Percentiles rank a stretch among this genome's conserved stretches.
Conservation (phyloP, 345 rosid species). For the Anastatica hierochuntica region DNA sequence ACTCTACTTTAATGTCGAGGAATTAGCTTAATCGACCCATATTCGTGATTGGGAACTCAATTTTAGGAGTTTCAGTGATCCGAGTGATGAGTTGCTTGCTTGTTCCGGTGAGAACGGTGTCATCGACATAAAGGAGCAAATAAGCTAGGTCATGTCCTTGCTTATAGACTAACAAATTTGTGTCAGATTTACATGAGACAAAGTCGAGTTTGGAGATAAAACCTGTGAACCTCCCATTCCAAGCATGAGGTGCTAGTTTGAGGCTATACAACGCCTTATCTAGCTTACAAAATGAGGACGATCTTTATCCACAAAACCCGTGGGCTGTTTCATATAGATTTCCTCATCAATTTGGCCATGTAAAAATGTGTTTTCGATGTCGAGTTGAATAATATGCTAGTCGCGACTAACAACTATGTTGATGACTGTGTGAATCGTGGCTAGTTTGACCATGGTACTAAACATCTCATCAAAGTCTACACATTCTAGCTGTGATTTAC, state of each 20-base stretch:
- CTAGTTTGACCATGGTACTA: background rate
- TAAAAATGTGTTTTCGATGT: constrained; percentile 2
- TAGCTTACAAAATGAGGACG: background rate
- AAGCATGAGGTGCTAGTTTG: background rate
- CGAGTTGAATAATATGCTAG: background rate
- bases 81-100: no score
- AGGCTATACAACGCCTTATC: background rate
- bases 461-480: background rate
- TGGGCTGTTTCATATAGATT: background rate
- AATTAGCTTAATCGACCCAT: no score
- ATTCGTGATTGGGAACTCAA: no score
- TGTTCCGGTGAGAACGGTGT: background rate
- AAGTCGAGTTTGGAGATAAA: no score
- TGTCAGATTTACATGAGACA: no score
- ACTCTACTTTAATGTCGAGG: no score
- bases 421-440: background rate
- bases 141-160: no score
- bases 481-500: background rate
- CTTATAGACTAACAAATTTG: no score
- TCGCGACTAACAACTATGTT: background rate
- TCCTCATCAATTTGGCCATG: background rate
- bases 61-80: no score
- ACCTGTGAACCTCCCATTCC: background rate
- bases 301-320: background rate
- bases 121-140: background rate